Evolutionary conservation across 345 rosid genomes (phyloP), one percentile per base, ranked within the genome.

Genomic region (Eucalyptus curtisii): DNA sequence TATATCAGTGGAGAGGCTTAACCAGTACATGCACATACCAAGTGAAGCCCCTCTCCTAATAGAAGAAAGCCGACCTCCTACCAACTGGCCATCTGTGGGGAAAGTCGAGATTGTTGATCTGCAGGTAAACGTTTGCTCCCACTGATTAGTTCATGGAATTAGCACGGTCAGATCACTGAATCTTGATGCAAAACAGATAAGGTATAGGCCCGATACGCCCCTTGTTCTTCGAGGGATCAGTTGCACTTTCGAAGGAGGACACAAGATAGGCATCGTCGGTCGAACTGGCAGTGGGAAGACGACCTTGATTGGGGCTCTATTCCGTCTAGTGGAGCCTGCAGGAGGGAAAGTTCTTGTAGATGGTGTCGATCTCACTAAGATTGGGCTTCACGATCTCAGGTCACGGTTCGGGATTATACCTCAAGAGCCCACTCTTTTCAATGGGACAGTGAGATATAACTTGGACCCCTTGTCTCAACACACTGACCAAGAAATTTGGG

Each of bases 231-330:
- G 92, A 66, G 99, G 99, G 48, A 92, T 98, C 90, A 98, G 96
- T 87, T 98, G 99, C 91, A 93, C 90, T 13, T 94, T 98, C 86
- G 92, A 93, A 91, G 99, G 99, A 91, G 99, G 99, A 30, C 97
- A 97, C 86, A 97, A 94, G 94, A 97, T 98, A 53, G 99, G 99
- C 17, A 93, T 97, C 45, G 98, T 98, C 90, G 99, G 99, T 40
- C 92, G 98, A 82, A 98, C 99, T 4, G 99, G 99, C 57, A 96
- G 99, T 64, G 99, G 99, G 80, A 98, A 98, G 95, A 94, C 99
- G 4, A 98, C 99, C 86, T 94, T 97, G 80, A 98, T 96, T 6
- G 90, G 99, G 90, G 98, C 99, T 91, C 86, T 96, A 86, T 98
- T 97, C 91, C 98, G 97, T 85, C 95, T 97, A 86, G 99, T 97